phyloP scores from a whole-genome alignment of 176 grass and related monocot genomes.

The Bromus sterilis region DNA sequence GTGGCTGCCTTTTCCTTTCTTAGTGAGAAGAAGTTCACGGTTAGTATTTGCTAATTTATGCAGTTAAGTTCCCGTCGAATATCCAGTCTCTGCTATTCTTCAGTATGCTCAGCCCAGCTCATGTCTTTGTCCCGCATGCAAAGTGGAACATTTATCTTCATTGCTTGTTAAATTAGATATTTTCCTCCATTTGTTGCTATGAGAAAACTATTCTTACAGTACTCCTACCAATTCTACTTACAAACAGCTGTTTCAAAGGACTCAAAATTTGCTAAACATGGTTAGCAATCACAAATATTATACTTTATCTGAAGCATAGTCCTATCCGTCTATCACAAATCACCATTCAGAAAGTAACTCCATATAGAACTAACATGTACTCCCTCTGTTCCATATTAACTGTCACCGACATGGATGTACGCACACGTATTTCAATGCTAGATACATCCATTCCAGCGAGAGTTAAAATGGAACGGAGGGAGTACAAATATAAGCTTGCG shows the following conservation, averaged over 20 bases:
- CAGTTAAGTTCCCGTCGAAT: slow-evolving; percentile 13
- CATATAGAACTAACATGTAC: not conserved
- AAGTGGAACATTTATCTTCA: not conserved
- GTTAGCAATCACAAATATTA: not conserved
- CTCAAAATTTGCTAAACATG: slow-evolving; percentile 5
- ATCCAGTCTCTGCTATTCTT: slow-evolving; percentile 6
- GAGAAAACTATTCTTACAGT: not conserved
- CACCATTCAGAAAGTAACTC: slow-evolving; percentile 5
- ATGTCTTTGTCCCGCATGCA: not conserved
- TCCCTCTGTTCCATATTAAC: too few species aligned
- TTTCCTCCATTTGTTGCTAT: not conserved
- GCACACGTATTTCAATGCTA: too few species aligned
- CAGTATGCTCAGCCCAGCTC: not conserved
- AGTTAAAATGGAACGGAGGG: too few species aligned
- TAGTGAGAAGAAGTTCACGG: slow-evolving; percentile 74
- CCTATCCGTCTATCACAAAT: not conserved
- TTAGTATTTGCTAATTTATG: slow-evolving; percentile 34
- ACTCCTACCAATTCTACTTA: not conserved
- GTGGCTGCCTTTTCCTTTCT: slow-evolving; percentile 83
- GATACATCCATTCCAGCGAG: too few species aligned
- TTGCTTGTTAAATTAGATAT: not conserved
- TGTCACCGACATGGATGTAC: too few species aligned
- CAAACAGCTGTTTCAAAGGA: not conserved
- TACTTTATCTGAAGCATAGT: not conserved
- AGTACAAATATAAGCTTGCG: slow-evolving; percentile 15